These are phyloP conservation scores for Gardenia jasminoides DNA, from an alignment of 257 asterid genomes.

Conservation along the genomic window DNA sequence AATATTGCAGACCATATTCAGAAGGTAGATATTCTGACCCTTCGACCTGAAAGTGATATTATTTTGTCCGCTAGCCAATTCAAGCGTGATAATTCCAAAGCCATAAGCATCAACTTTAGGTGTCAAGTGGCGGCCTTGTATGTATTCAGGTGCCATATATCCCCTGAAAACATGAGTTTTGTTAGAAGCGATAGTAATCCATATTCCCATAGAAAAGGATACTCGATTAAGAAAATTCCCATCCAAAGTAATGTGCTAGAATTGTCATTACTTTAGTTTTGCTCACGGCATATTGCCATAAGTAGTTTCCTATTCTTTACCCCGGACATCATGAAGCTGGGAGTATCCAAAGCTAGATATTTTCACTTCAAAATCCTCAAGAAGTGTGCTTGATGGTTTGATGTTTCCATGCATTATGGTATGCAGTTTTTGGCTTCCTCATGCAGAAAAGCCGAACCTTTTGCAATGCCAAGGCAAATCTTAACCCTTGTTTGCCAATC, in stretches of 20 bases:
- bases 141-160: no score
- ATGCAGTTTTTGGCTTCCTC: constrained; percentile 10
- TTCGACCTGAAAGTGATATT: background rate
- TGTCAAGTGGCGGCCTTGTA: no score
- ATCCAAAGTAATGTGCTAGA: no score
- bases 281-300: constrained; percentile 1
- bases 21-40: background rate
- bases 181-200: no score
- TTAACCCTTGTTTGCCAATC: background rate
- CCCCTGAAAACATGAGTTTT: no score
- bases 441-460: constrained; percentile 8
- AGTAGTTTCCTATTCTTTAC: background rate
- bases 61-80: background rate
- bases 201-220: no score
- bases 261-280: background rate
- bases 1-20: background rate
- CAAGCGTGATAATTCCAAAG: background rate
- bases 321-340: background rate
- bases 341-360: background rate
- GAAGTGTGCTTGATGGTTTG: background rate
- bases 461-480: background rate
- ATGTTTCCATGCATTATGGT: constrained; percentile 7
- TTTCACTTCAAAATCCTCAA: background rate
- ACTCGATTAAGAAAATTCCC: no score
- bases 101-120: no score